These are phyloP conservation scores for Carpinus fangiana DNA, from an alignment of 306 rosid genomes.

Conservation along the genomic window DNA sequence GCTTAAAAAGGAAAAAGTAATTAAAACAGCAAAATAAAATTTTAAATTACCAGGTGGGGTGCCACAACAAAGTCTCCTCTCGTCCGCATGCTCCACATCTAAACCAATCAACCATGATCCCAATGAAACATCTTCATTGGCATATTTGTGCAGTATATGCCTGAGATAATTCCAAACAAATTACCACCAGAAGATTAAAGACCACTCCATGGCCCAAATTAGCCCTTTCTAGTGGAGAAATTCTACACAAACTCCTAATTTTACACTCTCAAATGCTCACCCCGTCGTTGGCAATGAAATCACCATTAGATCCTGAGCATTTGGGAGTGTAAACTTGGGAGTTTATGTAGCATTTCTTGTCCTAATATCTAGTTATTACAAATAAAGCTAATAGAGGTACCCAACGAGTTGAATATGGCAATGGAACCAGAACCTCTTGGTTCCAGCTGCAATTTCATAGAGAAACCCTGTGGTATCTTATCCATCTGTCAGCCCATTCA, in stretches of 20 bases:
- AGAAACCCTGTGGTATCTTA: background rate
- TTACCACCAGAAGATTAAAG: constrained; percentile 11
- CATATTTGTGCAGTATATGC: constrained; percentile 81
- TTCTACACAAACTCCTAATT: too few species aligned
- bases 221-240: background rate
- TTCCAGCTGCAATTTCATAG: background rate
- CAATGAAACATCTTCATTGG: constrained; percentile 89
- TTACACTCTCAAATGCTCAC: too few species aligned
- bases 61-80: constrained; percentile 83
- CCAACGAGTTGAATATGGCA: constrained; percentile 1
- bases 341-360: too few species aligned
- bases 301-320: too few species aligned
- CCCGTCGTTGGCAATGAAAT: too few species aligned
- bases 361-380: background rate
- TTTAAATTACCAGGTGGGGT: constrained; percentile 67
- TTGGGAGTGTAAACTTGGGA: too few species aligned
- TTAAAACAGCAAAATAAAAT: constrained; percentile 8
- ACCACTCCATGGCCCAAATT: constrained; percentile 9
- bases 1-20: background rate
- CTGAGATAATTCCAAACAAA: constrained; percentile 38
- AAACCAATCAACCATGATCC: constrained; percentile 95
- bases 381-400: constrained; percentile 11
- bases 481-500: background rate
- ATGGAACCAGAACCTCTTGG: background rate
- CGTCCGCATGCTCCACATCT: constrained; percentile 82